Evolutionary conservation across 768 basidiomycete species (phyloP).

Genomic region (Thelephora ganbajun): DNA sequence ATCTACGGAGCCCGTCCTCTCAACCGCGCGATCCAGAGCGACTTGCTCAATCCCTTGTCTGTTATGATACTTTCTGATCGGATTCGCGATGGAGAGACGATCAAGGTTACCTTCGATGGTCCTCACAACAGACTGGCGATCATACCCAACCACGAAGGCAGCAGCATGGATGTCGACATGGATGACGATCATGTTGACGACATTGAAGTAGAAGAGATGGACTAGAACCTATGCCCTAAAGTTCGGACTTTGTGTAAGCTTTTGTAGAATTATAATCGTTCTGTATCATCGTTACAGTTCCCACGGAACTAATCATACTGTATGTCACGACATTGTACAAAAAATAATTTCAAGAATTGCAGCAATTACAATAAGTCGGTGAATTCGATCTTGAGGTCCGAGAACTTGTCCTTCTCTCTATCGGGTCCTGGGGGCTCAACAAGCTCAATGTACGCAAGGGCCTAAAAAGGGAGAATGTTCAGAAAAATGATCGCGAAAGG

Average conservation of each 20-base stretch:
- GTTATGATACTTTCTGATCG: constrained; percentile 73
- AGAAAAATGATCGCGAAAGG: background rate
- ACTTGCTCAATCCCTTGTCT: constrained; percentile 85
- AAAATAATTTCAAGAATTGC: too few relatives aligned
- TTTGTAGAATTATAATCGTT: background rate
- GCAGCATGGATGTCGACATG: constrained; percentile 44
- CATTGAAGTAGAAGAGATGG: constrained; percentile 68
- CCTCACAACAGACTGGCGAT: constrained; percentile 67
- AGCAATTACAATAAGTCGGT: too few relatives aligned
- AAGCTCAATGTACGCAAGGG: too few relatives aligned
- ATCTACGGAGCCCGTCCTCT: constrained; percentile 87
- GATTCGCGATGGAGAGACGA: constrained; percentile 69
- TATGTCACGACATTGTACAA: too few relatives aligned
- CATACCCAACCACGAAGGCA: constrained; percentile 69
- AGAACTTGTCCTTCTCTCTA: too few relatives aligned
- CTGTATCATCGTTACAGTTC: background rate
- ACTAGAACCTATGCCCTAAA: constrained; percentile 16
- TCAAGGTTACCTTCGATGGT: constrained; percentile 65
- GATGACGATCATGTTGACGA: constrained; percentile 30
- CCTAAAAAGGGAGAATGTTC: too few relatives aligned
- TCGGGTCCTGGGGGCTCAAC: too few relatives aligned
- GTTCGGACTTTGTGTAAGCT: background rate
- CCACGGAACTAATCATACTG: background rate
- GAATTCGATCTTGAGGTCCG: too few relatives aligned
- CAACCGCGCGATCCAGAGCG: constrained; percentile 82